phyloP scores from a whole-genome alignment of 495 filamentous ascomycete genomes.

The Neurospora sp. region DNA sequence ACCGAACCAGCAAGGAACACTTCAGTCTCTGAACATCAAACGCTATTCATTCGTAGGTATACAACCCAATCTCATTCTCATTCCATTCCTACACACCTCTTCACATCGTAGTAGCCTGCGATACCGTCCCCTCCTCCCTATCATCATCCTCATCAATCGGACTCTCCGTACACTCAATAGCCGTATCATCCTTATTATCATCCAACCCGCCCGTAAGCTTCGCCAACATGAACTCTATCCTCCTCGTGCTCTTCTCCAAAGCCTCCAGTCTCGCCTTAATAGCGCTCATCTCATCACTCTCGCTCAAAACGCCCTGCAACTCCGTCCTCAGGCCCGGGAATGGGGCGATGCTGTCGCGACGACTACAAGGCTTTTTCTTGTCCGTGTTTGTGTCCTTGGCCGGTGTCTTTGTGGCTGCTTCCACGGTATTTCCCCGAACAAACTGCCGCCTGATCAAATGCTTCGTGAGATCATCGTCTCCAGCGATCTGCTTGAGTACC shows the following conservation, averaged over 20 bases:
- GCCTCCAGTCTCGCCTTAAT: slow-evolving; percentile 24
- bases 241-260: slow-evolving; percentile 26
- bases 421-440: slow-evolving; percentile 21
- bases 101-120: not conserved
- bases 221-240: slow-evolving; percentile 29
- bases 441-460: slow-evolving; percentile 40
- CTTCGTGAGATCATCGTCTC: slow-evolving; percentile 41
- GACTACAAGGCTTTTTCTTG: slow-evolving; percentile 17
- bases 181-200: not conserved
- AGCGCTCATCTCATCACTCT: slow-evolving; percentile 26
- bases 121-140: not conserved
- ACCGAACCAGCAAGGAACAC: not conserved
- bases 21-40: not conserved
- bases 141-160: not conserved
- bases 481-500: slow-evolving; percentile 43
- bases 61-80: not conserved
- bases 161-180: not conserved
- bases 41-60: not conserved
- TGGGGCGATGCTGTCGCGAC: slow-evolving; percentile 38
- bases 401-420: not conserved
- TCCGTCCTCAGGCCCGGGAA: slow-evolving; percentile 29
- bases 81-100: not conserved
- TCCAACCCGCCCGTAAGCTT: slow-evolving; percentile 12
- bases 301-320: slow-evolving; percentile 27
- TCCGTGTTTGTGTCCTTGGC: not conserved